Evolutionary conservation across 1,139 yeast genomes (phyloP).

Genomic region (Candida glucosophila): DNA sequence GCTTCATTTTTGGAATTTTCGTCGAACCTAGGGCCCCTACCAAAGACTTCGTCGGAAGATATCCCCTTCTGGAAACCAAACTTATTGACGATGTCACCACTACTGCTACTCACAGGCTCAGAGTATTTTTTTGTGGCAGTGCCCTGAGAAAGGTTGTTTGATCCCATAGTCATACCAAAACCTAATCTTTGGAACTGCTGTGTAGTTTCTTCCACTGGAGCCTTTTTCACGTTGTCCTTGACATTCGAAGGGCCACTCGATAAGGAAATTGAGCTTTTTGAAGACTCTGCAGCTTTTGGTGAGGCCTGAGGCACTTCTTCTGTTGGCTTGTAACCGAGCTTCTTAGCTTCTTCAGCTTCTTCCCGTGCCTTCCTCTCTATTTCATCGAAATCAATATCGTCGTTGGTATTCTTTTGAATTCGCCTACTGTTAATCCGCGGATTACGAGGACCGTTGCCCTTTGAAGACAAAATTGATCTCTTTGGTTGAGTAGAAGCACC

Average conservation of each 20-base stretch:
- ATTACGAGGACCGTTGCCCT: slow-evolving; percentile 43
- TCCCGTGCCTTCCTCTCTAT: slow-evolving; percentile 79
- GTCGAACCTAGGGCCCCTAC: slow-evolving; percentile 75
- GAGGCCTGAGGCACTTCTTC: no score
- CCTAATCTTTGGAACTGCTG: slow-evolving; percentile 74
- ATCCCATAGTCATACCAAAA: slow-evolving; percentile 67
- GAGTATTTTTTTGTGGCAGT: slow-evolving; percentile 40
- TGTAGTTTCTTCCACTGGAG: slow-evolving; percentile 45
- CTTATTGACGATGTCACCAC: slow-evolving; percentile 68
- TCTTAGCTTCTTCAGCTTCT: slow-evolving; percentile 68
- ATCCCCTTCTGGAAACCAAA: slow-evolving; percentile 89
- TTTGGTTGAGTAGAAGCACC: slow-evolving; percentile 14
- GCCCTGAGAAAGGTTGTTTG: slow-evolving; percentile 22
- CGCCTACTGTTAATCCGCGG: slow-evolving; percentile 49
- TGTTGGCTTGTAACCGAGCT: slow-evolving; percentile 64
- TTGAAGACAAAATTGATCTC: slow-evolving; percentile 30
- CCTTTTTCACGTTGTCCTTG: slow-evolving; percentile 1
- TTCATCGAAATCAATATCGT: slow-evolving; percentile 84
- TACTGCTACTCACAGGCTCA: no score
- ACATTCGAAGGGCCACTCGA: slow-evolving; percentile 1
- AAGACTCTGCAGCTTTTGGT: no score
- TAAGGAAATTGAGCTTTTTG: slow-evolving; percentile 9
- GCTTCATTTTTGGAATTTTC: slow-evolving; percentile 78
- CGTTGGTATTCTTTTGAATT: slow-evolving; percentile 36
- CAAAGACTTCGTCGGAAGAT: slow-evolving; percentile 90